Conservation (phyloP, 1,284 basidiomycete species). For the Rugosomyces carneus region DNA sequence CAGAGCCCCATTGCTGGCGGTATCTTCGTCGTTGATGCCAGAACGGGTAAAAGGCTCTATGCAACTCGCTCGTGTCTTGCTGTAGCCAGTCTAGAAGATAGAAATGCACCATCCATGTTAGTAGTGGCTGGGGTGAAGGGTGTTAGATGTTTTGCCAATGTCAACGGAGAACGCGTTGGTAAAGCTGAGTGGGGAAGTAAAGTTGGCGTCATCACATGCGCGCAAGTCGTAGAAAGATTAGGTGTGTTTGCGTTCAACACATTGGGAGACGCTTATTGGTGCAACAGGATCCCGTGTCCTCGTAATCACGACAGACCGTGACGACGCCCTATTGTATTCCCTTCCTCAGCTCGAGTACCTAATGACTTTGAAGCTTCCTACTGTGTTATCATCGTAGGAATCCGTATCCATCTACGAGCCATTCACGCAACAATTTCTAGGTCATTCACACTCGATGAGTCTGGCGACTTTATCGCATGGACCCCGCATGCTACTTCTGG, state of each 20-base stretch:
- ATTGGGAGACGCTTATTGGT: background rate
- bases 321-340: conserved; percentile 58
- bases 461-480: conserved; percentile 55
- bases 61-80: conserved; percentile 42
- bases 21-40: conserved; percentile 59
- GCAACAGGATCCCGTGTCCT: conserved; percentile 50
- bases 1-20: conserved; percentile 43
- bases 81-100: conserved; percentile 20
- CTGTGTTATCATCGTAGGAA: conserved; percentile 37
- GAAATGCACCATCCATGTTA: conserved; percentile 34
- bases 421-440: conserved; percentile 24
- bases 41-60: conserved; percentile 42
- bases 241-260: conserved; percentile 28
- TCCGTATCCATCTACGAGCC: background rate
- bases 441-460: conserved; percentile 42
- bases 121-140: conserved; percentile 55
- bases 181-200: conserved; percentile 55
- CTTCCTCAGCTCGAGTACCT: conserved; percentile 60
- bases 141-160: conserved; percentile 44
- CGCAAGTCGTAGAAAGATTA: conserved; percentile 49
- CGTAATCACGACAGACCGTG: conserved; percentile 54
- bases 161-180: conserved; percentile 55
- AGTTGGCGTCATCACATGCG: conserved; percentile 39
- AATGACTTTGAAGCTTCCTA: conserved; percentile 42
- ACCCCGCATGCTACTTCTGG: conserved; percentile 27